Percentiles rank a stretch among this genome's conserved stretches.
Conservation (phyloP, 305 asterid species). For the Fraxinus floribunda region DNA sequence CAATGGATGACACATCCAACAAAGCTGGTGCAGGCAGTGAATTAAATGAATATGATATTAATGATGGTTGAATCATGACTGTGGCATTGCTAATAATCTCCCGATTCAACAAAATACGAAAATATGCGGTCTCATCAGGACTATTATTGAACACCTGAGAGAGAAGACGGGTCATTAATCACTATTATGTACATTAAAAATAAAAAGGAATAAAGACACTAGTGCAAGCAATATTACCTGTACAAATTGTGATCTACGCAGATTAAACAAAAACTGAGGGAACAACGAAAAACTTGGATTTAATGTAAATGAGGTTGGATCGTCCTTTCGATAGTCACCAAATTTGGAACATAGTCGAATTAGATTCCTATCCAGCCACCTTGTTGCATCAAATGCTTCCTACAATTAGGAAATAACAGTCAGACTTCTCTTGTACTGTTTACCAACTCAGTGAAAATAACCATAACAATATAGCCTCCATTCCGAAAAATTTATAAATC, state of each 20-base stretch:
- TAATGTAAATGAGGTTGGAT: slow-evolving; percentile 82
- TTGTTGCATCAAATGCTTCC: slow-evolving; percentile 94
- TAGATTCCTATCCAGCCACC: slow-evolving; percentile 93
- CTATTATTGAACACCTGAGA: slow-evolving; percentile 91
- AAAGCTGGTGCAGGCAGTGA: slow-evolving; percentile 91
- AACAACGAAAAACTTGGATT: slow-evolving; percentile 77
- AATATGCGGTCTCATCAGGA: slow-evolving; percentile 98
- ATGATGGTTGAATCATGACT: slow-evolving; percentile 97
- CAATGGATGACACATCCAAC: slow-evolving; percentile 87
- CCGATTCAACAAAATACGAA: slow-evolving; percentile 91
- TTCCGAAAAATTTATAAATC: neutral
- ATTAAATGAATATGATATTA: slow-evolving; percentile 80
- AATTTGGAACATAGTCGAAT: slow-evolving; percentile 93
- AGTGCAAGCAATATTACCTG: slow-evolving; percentile 52
- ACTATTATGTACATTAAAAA: slow-evolving; percentile 12
- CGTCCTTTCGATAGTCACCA: slow-evolving; percentile 97
- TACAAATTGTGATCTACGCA: slow-evolving; percentile 93
- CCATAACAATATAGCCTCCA: neutral
- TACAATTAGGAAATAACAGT: slow-evolving; percentile 24
- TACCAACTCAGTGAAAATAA: slow-evolving; percentile 3
- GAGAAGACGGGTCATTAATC: slow-evolving; percentile 3
- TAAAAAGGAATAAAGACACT: slow-evolving; percentile 10
- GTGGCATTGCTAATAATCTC: slow-evolving; percentile 90
- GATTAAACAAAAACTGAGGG: slow-evolving; percentile 96
- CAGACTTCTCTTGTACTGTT: neutral